A percentile compares a stretch with the other conserved stretches of the same genome.
These are phyloP conservation scores for Juncus effusus DNA, from an alignment of 176 grass and related monocot genomes.

Conservation along the genomic window DNA sequence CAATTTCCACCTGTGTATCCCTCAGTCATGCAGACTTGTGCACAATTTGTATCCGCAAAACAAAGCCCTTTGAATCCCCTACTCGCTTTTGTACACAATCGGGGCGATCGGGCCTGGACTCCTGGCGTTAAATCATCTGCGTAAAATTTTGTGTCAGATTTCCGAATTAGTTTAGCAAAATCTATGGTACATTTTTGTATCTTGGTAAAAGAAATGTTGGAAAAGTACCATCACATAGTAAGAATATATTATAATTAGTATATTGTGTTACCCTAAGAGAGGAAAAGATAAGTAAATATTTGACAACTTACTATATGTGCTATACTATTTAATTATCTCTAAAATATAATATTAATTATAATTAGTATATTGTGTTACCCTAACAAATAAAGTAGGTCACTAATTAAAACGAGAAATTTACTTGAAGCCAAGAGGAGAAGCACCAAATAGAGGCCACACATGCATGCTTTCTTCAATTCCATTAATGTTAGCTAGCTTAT, in stretches of 20 bases:
- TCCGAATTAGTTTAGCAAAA: too few species aligned
- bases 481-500: not conserved
- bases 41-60: constrained; percentile 22
- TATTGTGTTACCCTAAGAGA: too few species aligned
- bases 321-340: too few species aligned
- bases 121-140: not conserved
- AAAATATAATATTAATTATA: too few species aligned
- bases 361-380: too few species aligned
- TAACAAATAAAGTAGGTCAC: too few species aligned
- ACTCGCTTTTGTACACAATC: constrained; percentile 8
- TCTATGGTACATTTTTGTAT: too few species aligned
- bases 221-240: too few species aligned
- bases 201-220: too few species aligned
- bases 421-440: constrained; percentile 19
- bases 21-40: constrained; percentile 26
- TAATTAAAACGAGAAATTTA: constrained; percentile 1
- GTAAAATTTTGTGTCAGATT: not conserved
- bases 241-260: too few species aligned
- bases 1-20: constrained; percentile 24
- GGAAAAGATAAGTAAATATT: too few species aligned
- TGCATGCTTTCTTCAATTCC: constrained; percentile 6
- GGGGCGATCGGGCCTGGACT: not conserved
- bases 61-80: constrained; percentile 23
- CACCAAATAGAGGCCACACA: constrained; percentile 10
- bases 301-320: too few species aligned